Percentiles rank a stretch among this genome's conserved stretches.
Evolutionary conservation across 805 yeast species (phyloP).

Genomic region (Lipomyces sp.): DNA sequence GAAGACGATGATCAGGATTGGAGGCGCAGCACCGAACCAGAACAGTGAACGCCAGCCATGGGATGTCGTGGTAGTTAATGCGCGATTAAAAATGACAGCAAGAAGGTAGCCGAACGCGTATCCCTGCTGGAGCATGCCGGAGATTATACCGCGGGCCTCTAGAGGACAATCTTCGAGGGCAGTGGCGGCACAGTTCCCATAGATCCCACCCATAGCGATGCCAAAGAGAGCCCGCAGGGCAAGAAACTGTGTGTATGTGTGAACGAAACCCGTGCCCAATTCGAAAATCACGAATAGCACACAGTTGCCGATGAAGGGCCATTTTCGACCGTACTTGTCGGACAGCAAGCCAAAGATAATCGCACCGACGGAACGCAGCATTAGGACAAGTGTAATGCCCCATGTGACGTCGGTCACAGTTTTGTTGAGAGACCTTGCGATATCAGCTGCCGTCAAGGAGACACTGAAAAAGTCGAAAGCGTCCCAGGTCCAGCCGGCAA

Average conservation of each 20-base stretch:
- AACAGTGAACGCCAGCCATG: constrained; percentile 73
- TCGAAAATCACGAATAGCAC: constrained; percentile 59
- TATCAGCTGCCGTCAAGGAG: constrained; percentile 56
- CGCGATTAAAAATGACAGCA: constrained; percentile 68
- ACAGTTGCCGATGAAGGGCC: constrained; percentile 63
- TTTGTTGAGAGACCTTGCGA: constrained; percentile 56
- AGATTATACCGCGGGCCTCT: constrained; percentile 62
- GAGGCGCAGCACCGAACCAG: constrained; percentile 76
- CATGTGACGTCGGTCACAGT: constrained; percentile 61
- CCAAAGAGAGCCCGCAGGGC: constrained; percentile 71
- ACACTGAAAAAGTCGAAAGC: constrained; percentile 73
- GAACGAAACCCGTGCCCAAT: constrained; percentile 68
- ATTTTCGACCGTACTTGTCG: constrained; percentile 69
- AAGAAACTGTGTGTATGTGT: constrained; percentile 61
- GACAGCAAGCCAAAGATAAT: constrained; percentile 64
- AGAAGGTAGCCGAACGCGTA: constrained; percentile 72
- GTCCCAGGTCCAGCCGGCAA: constrained; percentile 72
- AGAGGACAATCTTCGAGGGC: constrained; percentile 69
- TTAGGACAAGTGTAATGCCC: constrained; percentile 74
- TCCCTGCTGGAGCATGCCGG: constrained; percentile 81
- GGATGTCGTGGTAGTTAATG: constrained; percentile 51
- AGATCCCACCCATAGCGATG: constrained; percentile 72
- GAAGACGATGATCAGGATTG: constrained; percentile 62
- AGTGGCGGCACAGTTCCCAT: constrained; percentile 67
- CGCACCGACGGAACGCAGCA: constrained; percentile 76